These are phyloP conservation scores for Aspergillus puulaauensis DNA, from an alignment of 2,329 filamentous ascomycete species.

Conservation along the genomic window DNA sequence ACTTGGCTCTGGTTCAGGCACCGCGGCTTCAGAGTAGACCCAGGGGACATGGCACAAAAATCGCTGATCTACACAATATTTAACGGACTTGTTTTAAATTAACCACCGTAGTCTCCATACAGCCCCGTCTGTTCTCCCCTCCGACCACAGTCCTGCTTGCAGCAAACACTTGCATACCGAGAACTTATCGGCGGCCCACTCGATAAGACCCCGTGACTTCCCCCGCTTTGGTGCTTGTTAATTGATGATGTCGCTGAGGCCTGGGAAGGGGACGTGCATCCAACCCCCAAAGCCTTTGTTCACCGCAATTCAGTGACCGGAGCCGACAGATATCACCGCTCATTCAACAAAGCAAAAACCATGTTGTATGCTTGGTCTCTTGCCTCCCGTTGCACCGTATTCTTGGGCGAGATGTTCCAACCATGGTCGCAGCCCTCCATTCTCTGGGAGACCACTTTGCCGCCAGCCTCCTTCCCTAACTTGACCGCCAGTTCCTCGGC, in stretches of 20 bases:
- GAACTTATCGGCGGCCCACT: background rate
- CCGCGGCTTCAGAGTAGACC: conserved; percentile 13
- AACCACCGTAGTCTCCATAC: background rate
- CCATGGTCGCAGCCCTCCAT: conserved; percentile 38
- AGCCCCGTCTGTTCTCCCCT: background rate
- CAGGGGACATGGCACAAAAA: background rate
- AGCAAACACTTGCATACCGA: background rate
- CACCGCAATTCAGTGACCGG: background rate
- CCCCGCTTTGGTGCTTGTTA: background rate
- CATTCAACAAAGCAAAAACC: conserved; percentile 31
- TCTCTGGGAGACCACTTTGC: conserved; percentile 30
- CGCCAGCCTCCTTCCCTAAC: conserved; percentile 19
- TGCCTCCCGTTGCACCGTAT: conserved; percentile 27
- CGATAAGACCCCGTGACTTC: conserved; percentile 1
- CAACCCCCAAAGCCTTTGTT: background rate
- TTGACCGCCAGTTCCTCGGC: conserved; percentile 30
- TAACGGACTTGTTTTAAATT: background rate
- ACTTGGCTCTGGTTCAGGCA: conserved; percentile 17
- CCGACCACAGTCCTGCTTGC: background rate
- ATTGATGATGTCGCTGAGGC: background rate
- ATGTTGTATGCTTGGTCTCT: conserved; percentile 37
- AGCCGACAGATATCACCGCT: background rate
- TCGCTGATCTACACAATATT: background rate
- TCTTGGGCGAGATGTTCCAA: conserved; percentile 39
- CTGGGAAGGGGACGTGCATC: background rate